Conservation (phyloP, 176 grass and related monocot genomes). For the Sorghum bicolor region Sorghum_bicolor_NCBIv3 NC_012878.2:55085001-55085500, state of each 20-base stretch:
- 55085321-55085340: not conserved
- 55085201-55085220: constrained; percentile 67
- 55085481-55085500: not conserved
- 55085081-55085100: constrained; percentile 87
- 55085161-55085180: constrained; percentile 95
- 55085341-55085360: not conserved
- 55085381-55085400: not conserved
- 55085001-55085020: constrained; percentile 94
- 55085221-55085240: not conserved
- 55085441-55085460: not conserved
- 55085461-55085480: not conserved
- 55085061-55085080: constrained; percentile 97
- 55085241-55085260: not conserved
- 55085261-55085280: not conserved
- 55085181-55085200: constrained; percentile 88
- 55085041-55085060: constrained; percentile 90
- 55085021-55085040: constrained; percentile 81
- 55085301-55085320: not conserved
- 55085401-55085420: not conserved
- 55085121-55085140: constrained; percentile 97
- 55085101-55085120: constrained; percentile 94
- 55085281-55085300: not conserved
- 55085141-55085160: constrained; percentile 90
- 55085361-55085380: not conserved
- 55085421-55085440: not conserved